Evolutionary conservation across 176 grass and related monocot genomes (phyloP), one percentile per base, ranked within the genome.

Genomic region (Eleusine coracana): DNA sequence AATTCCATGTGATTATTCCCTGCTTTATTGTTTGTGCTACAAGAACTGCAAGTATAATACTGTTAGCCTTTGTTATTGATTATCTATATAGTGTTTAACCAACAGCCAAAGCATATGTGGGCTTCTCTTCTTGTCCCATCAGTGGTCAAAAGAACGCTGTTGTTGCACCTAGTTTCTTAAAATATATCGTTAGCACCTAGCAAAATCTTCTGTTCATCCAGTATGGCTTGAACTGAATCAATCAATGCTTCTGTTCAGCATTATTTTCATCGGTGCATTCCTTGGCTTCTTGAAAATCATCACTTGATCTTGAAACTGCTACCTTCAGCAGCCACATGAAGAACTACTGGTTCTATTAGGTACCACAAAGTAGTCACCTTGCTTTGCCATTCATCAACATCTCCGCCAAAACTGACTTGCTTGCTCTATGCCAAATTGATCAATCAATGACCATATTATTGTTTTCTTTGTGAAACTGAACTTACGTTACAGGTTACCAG

Each of bases 231-330:
- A 76, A 64, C 42, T 82, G 55, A 9, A 72, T 62, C 65, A 34
- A 65, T 77, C 55, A 27, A 28, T 28, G 44, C 73, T 71, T 75
- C 45, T 44, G 27, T 70, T 83, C 61, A 72, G 37, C 73, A 87
- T 87, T 70, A 13, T 21, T 36, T 88, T 68, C 78, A 28, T 37
- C 17, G 12, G n/a, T 28, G 21, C 62, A 72, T 52, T 21, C 61
- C 13, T 41, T 71, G 48, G 37, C 6, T 86, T 65, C 3, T 86
- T 10, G 28, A 60, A 60, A 49, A 67, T 52, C 28, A 54, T 80
- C 60, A 39, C 68, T 60, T 15, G n/a, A 68, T 40, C 60, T 81
- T 59, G 20, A 29, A 48, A 69, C 62, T 75, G 37, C 23, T 80
- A 23, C n/a, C 31, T 52, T 21, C 59, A 46, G 39, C 13, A 36